Conservation (phyloP, 2,329 filamentous ascomycete species). For the Sclerotinia sclerotiorum region DNA sequence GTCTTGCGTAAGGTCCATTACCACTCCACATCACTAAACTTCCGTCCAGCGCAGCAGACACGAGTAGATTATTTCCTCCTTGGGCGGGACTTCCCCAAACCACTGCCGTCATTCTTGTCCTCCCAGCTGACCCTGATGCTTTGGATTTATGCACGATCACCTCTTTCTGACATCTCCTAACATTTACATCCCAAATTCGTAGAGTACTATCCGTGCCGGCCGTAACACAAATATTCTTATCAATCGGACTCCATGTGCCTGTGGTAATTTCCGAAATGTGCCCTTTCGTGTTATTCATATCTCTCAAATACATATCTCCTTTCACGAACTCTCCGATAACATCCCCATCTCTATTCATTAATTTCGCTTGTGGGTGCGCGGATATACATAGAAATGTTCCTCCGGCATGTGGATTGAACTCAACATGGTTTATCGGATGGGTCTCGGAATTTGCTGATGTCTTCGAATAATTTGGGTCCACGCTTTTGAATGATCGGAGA, state of each 20-base stretch:
- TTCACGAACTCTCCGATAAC: conserved; percentile 86
- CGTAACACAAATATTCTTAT: conserved; percentile 82
- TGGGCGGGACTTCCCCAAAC: conserved; percentile 77
- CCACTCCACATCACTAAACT: conserved; percentile 90
- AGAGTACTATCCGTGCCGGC: conserved; percentile 94
- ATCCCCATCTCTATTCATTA: conserved; percentile 87
- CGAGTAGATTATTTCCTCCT: conserved; percentile 75
- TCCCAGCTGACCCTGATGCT: conserved; percentile 81
- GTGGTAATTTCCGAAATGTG: conserved; percentile 90
- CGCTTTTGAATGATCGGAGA: conserved; percentile 85
- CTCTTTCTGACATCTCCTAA: conserved; percentile 84
- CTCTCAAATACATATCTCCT: conserved; percentile 95
- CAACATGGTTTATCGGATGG: conserved; percentile 81
- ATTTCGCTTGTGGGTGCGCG: conserved; percentile 84
- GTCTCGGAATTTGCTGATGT: conserved; percentile 70
- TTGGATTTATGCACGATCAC: conserved; percentile 95
- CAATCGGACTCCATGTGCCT: conserved; percentile 86
- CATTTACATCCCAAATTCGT: conserved; percentile 95
- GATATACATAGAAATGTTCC: conserved; percentile 82
- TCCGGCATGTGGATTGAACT: conserved; percentile 82
- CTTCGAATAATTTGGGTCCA: conserved; percentile 83
- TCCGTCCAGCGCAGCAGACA: conserved; percentile 83
- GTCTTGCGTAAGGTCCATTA: conserved; percentile 80
- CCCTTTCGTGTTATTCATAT: conserved; percentile 97
- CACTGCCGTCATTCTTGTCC: conserved; percentile 91